Conservation (phyloP, 2,329 filamentous ascomycete species). For the Exophiala lecanii-corni region DNA sequence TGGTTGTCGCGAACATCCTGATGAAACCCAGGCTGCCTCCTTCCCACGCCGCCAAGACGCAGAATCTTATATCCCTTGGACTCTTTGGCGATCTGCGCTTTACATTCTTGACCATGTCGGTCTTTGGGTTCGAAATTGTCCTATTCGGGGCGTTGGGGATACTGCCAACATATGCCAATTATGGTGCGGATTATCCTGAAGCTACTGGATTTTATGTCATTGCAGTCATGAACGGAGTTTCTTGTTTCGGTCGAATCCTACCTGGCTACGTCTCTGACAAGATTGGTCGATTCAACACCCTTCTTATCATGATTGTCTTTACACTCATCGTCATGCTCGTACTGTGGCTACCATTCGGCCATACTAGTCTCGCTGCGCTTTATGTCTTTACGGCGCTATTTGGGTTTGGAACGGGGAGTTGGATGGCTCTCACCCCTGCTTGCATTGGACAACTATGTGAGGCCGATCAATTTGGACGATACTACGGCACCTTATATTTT, state of each 20-base stretch:
- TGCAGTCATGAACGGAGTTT: conserved; percentile 42
- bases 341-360: conserved; percentile 45
- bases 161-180: conserved; percentile 44
- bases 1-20: conserved; percentile 30
- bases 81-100: conserved; percentile 42
- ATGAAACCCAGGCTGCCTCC: conserved; percentile 34
- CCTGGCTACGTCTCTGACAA: conserved; percentile 43
- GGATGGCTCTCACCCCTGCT: conserved; percentile 35
- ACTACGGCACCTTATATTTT: conserved; percentile 46
- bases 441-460: conserved; percentile 46
- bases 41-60: conserved; percentile 25
- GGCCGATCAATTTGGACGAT: conserved; percentile 45
- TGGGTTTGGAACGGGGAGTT: conserved; percentile 48
- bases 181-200: conserved; percentile 31
- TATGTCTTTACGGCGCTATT: conserved; percentile 45
- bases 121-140: conserved; percentile 47
- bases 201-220: conserved; percentile 42
- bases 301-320: conserved; percentile 34
- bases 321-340: conserved; percentile 40
- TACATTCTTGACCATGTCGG: conserved; percentile 38
- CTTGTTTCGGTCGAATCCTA: conserved; percentile 41
- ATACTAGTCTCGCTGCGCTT: conserved; percentile 35
- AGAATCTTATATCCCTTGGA: conserved; percentile 35
- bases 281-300: conserved; percentile 45
- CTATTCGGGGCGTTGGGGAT: conserved; percentile 47